Percentiles rank a stretch among this genome's conserved stretches.
phyloP scores from a whole-genome alignment of 352 stramenopile genomes.

The Salisapilia sapeloensis region DNA sequence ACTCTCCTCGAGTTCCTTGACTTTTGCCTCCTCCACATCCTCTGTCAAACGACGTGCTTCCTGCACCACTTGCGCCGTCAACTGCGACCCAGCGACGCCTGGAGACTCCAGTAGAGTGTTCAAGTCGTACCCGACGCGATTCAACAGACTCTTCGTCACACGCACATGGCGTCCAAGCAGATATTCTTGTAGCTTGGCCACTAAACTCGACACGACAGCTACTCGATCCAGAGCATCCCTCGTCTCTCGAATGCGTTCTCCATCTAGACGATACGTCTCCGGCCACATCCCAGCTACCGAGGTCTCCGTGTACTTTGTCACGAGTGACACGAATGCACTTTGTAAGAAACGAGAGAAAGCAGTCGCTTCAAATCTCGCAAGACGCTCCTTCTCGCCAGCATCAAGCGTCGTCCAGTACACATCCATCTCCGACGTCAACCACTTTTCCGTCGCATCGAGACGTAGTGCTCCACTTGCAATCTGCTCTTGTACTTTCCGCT shows the following conservation, averaged over 20 bases:
- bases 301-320: constrained; percentile 34
- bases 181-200: constrained; percentile 46
- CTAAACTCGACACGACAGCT: constrained; percentile 27
- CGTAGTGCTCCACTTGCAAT: constrained; percentile 4
- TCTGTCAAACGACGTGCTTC: constrained; percentile 8
- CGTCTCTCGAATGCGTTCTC: constrained; percentile 25
- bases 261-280: constrained; percentile 43
- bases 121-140: constrained; percentile 12
- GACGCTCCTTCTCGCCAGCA: constrained; percentile 5
- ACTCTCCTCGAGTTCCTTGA: constrained; percentile 19
- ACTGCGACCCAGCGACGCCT: constrained; percentile 22
- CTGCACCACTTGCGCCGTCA: constrained; percentile 28
- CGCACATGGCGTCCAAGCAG: constrained; percentile 12
- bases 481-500: constrained; percentile 23
- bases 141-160: constrained; percentile 11
- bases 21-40: constrained; percentile 7
- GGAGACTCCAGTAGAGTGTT: constrained; percentile 20
- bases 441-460: constrained; percentile 27
- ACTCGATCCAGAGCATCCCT: constrained; percentile 41
- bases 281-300: constrained; percentile 19
- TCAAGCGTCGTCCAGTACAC: constrained; percentile 11
- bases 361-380: constrained; percentile 11
- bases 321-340: constrained; percentile 20
- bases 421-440: constrained; percentile 21
- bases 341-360: constrained; percentile 31